Evolutionary conservation across 768 basidiomycete genomes (phyloP).

Genomic region (Daedaleopsis sinensis): DNA sequence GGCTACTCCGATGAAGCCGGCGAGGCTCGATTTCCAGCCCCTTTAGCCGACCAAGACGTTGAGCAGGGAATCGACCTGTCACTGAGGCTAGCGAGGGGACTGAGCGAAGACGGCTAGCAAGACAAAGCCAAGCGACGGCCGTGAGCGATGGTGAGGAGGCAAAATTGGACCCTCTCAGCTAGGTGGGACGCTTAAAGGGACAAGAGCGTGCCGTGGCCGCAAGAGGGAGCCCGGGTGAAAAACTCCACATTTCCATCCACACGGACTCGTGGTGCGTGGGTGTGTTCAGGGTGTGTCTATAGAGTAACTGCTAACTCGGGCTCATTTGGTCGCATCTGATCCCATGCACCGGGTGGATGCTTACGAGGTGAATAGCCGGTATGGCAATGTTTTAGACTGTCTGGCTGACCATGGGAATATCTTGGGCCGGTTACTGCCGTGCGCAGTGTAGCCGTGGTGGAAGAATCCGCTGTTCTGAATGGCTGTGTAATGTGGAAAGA

Average conservation of each 20-base stretch:
- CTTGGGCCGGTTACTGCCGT: not conserved
- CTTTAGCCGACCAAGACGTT: not conserved
- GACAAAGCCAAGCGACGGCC: not conserved
- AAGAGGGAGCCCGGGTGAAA: not conserved
- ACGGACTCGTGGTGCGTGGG: not conserved
- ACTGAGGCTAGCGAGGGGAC: not conserved
- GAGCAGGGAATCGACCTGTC: not conserved
- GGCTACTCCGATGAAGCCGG: not conserved
- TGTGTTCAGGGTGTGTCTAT: not conserved
- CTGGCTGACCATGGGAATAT: slow-evolving; percentile 2
- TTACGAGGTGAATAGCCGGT: slow-evolving; percentile 1
- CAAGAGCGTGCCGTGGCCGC: not conserved
- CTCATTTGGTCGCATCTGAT: not conserved
- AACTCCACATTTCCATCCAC: not conserved
- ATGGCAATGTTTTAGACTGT: slow-evolving; percentile 8
- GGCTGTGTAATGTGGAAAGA: not conserved
- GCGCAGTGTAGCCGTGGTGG: not conserved
- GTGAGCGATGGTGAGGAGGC: not conserved
- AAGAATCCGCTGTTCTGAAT: not conserved
- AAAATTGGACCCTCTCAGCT: slow-evolving; percentile 7
- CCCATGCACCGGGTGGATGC: not conserved
- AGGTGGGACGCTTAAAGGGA: slow-evolving; percentile 13
- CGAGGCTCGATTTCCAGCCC: not conserved
- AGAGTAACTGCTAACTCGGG: not conserved
- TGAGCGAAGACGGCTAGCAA: no score